These are phyloP conservation scores for Alternaria triticina DNA, from an alignment of 2,329 filamentous ascomycete genomes.

Conservation along the genomic window DNA sequence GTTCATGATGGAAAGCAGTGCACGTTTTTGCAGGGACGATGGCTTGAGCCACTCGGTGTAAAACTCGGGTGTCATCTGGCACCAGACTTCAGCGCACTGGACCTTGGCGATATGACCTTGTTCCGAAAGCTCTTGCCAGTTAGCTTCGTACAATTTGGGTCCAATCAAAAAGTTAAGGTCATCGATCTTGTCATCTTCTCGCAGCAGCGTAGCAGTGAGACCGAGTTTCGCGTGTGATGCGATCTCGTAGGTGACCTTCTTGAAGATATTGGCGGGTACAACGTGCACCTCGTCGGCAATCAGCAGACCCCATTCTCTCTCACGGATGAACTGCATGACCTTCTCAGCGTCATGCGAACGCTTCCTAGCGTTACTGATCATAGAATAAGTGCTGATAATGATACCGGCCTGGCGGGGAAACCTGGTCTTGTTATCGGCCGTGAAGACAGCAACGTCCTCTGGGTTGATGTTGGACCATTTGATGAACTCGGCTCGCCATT, in stretches of 20 bases:
- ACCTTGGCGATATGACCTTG: conserved; percentile 97
- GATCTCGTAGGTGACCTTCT: conserved; percentile 90
- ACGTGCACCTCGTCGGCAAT: conserved; percentile 98
- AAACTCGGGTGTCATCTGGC: conserved; percentile 98
- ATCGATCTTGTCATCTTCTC: conserved; percentile 98
- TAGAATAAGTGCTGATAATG: conserved; percentile 96
- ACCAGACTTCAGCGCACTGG: conserved; percentile 99
- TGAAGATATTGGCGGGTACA: conserved; percentile 94
- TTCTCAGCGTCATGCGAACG: conserved; percentile 92
- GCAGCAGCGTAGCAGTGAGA: conserved; percentile 87
- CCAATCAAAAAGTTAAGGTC: conserved; percentile 98
- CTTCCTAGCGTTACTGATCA: conserved; percentile 92
- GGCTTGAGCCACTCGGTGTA: conserved; percentile 88
- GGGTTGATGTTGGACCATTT: conserved; percentile 99
- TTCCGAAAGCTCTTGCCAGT: conserved; percentile 98
- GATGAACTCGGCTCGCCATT: conserved; percentile 95
- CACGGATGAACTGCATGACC: conserved; percentile 94
- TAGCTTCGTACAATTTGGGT: conserved; percentile 96
- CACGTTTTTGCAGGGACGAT: conserved; percentile 67
- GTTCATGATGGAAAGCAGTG: conserved; percentile 93
- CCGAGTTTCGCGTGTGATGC: conserved; percentile 96
- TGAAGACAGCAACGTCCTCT: conserved; percentile 92
- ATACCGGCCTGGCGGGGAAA: conserved; percentile 92
- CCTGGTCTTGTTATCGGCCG: conserved; percentile 85
- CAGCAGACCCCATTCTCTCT: conserved; percentile 95